These are phyloP conservation scores for Yamadazyma spencermartinsiae DNA, from an alignment of 1,139 yeast genomes.

Conservation along the genomic window DNA sequence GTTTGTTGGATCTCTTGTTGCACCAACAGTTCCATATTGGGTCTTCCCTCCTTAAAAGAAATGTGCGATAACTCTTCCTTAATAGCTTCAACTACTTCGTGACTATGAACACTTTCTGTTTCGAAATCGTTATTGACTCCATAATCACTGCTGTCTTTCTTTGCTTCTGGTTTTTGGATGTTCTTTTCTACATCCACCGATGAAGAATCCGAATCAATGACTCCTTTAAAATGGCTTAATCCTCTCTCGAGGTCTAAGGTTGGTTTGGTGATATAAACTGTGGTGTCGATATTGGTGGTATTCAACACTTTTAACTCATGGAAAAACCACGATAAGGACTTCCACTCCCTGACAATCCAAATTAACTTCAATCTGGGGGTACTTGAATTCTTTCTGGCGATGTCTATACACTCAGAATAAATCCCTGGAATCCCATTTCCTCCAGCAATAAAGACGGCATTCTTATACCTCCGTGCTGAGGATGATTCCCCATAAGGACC, in stretches of 20 bases:
- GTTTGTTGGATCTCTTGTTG: conserved; percentile 23
- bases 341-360: conserved; percentile 50
- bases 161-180: conserved; percentile 1
- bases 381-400: conserved; percentile 15
- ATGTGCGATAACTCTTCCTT: conserved; percentile 23
- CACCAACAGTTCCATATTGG: conserved; percentile 25
- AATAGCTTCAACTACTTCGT: conserved; percentile 9
- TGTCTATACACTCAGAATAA: conserved; percentile 23
- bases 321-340: conserved; percentile 45
- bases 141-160: conserved; percentile 10
- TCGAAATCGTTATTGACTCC: conserved; percentile 3
- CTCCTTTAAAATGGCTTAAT: conserved; percentile 14
- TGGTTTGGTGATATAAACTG: conserved; percentile 22
- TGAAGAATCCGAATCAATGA: conserved; percentile 15
- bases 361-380: conserved; percentile 17
- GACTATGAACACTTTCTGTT: conserved; percentile 6
- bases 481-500: conserved; percentile 40
- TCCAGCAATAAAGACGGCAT: conserved; percentile 37
- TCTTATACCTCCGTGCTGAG: conserved; percentile 27
- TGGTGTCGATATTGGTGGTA: conserved; percentile 25
- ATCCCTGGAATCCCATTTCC: conserved; percentile 49
- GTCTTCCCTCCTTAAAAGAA: conserved; percentile 31
- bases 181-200: conserved; percentile 14
- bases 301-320: conserved; percentile 40
- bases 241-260: conserved; percentile 11